Base-by-base conservation (phyloP, 192 early-diverging fungal species). In the Umbelopsis sp. region DNA sequence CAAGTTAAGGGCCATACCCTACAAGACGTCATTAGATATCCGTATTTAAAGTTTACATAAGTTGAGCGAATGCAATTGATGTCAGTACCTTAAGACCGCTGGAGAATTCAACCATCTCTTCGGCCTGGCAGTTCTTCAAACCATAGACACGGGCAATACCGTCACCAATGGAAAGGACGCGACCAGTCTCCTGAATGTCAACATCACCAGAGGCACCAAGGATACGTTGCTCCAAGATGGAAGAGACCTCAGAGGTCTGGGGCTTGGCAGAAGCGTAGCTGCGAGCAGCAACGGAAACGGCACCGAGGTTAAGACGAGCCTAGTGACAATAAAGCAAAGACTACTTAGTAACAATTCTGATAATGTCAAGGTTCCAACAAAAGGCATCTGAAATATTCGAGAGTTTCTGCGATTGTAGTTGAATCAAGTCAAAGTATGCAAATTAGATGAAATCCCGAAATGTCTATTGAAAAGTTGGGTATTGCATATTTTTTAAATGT, bases 101-200 rank as follows among this genome's bases (percentile, higher is more conserved):
- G 78, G 96, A 97, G 90, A 99, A 99, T 79, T 99, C 98, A 83
- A 99, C 97, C 96, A 99, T 97, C 89, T 99, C 97, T 85, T 99
- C 97, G 77, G 97, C 94, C 88, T 99, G 95, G 73, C 89, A 87
- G 84, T 98, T 99, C 89, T 94, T 96, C 84, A 98, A 89, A 67
- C 96, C 98, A 73, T 96, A 97, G 69, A 99, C 95, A 91, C 97
- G 96, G 72, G 97, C 97, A 88, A 99, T 98, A 97, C 97, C 97
- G 85, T 99, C 97, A 92, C 97, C 96, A 78, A 99, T 97, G 81
- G 97, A 98, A 78, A 99, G 87, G 68, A 99, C 97, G 81, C 97
- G 94, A 70, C 97, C 98, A 53, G 97, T 99, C 86, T 99, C 96
- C 82, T 96, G 91, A 73, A 99, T 90, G 79, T 99, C 95, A 78